These are phyloP conservation scores for Xylaria sp. DNA, from an alignment of 2,329 filamentous ascomycete genomes.

Conservation along the genomic window DNA sequence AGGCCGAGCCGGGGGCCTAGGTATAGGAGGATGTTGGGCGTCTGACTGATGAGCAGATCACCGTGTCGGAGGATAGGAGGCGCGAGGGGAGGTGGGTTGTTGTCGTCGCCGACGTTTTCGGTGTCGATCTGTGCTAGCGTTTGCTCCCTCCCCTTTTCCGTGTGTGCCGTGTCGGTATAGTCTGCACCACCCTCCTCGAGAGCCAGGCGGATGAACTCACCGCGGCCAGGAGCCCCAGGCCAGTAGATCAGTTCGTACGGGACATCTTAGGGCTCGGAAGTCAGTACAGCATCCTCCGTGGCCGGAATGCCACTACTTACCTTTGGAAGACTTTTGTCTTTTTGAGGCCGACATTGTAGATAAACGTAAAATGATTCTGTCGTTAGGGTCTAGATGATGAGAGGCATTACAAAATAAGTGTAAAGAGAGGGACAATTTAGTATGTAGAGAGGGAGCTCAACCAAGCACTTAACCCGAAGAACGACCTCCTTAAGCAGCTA, in stretches of 20 bases:
- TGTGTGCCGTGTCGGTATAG: conserved; percentile 70
- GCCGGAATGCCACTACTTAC: background rate
- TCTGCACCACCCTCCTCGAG: conserved; percentile 74
- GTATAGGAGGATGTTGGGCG: conserved; percentile 77
- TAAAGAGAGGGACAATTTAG: background rate
- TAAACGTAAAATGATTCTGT: background rate
- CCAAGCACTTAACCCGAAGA: background rate
- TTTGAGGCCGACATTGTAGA: conserved; percentile 48
- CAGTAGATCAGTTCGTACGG: conserved; percentile 77
- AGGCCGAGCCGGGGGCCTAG: conserved; percentile 70
- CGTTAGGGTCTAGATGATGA: background rate
- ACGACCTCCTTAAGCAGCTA: background rate
- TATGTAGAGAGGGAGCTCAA: background rate
- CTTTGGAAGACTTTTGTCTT: conserved; percentile 56
- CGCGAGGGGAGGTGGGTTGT: conserved; percentile 73
- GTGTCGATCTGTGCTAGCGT: conserved; percentile 62
- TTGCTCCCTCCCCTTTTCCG: conserved; percentile 58
- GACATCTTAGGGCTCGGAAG: conserved; percentile 46
- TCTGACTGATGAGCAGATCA: conserved; percentile 73
- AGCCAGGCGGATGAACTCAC: conserved; percentile 77
- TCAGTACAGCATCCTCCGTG: background rate
- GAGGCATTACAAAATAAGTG: background rate
- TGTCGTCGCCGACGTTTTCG: conserved; percentile 59
- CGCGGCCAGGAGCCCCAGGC: conserved; percentile 77
- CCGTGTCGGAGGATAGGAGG: conserved; percentile 75